Conservation (phyloP, 345 rosid species). For the Trapa bicornis region DNA sequence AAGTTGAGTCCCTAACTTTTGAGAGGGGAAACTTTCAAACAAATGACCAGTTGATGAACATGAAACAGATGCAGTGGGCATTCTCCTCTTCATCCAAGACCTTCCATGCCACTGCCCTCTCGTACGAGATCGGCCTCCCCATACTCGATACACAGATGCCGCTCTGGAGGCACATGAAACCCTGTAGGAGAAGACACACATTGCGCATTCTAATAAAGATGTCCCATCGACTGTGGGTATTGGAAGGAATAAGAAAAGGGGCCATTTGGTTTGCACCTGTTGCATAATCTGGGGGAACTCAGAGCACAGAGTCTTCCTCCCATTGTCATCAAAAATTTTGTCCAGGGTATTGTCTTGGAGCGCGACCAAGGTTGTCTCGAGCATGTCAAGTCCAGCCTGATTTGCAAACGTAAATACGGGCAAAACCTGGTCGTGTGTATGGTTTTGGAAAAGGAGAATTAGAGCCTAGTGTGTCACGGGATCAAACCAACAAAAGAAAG, state of each 20-base stretch:
- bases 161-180: slow-evolving; percentile 70
- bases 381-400: slow-evolving; percentile 98
- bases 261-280: slow-evolving; percentile 31
- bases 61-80: slow-evolving; percentile 80
- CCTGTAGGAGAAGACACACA: slow-evolving; percentile 26
- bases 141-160: slow-evolving; percentile 93
- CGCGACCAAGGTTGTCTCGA: slow-evolving; percentile 78
- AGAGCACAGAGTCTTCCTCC: slow-evolving; percentile 55
- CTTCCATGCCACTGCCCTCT: slow-evolving; percentile 90
- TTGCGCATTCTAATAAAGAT: not conserved
- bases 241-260: not conserved
- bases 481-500: not conserved
- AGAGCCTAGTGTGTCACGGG: not conserved
- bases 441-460: not conserved
- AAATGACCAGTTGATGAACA: slow-evolving; percentile 95
- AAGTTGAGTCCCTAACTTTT: not conserved
- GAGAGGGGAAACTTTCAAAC: slow-evolving; percentile 22
- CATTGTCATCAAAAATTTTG: slow-evolving; percentile 57
- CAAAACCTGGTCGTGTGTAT: slow-evolving; percentile 27
- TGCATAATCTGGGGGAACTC: slow-evolving; percentile 82
- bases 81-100: slow-evolving; percentile 78
- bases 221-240: too few species aligned
- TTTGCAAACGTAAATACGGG: slow-evolving; percentile 76
- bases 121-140: slow-evolving; percentile 86
- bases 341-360: slow-evolving; percentile 75